These are phyloP conservation scores for Hypoxylon sp. DNA, from an alignment of 2,329 filamentous ascomycete genomes.

Conservation along the genomic window DNA sequence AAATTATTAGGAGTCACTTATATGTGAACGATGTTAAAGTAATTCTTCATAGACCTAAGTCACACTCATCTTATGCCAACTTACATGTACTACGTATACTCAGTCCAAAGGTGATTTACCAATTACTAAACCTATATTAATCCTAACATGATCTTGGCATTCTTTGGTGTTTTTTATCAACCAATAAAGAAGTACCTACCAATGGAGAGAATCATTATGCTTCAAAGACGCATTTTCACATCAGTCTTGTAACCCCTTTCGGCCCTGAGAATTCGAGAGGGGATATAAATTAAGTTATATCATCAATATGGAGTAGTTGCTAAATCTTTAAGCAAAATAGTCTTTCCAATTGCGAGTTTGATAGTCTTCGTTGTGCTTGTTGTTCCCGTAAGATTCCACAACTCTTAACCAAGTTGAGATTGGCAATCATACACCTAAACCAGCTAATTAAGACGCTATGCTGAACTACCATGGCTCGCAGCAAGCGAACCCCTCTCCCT, in stretches of 20 bases:
- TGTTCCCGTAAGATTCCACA: neutral
- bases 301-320: neutral
- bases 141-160: neutral
- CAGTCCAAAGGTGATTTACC: neutral
- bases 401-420: no score
- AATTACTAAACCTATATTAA: neutral
- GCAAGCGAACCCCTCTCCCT: constrained; percentile 31
- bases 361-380: neutral
- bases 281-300: neutral
- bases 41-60: neutral
- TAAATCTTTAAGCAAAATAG: neutral
- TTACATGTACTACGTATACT: no score
- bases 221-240: constrained; percentile 1
- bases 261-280: neutral
- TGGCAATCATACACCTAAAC: neutral
- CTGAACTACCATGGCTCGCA: constrained; percentile 12
- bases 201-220: neutral
- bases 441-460: neutral
- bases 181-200: neutral
- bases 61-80: neutral
- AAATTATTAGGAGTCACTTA: neutral
- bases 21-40: neutral
- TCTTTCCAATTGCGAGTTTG: neutral
- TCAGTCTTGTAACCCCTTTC: neutral
- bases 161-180: neutral